Evolutionary conservation across 768 basidiomycete species (phyloP), one percentile per base, ranked within the genome.

Genomic region (Glaciozyma martinii): DNA sequence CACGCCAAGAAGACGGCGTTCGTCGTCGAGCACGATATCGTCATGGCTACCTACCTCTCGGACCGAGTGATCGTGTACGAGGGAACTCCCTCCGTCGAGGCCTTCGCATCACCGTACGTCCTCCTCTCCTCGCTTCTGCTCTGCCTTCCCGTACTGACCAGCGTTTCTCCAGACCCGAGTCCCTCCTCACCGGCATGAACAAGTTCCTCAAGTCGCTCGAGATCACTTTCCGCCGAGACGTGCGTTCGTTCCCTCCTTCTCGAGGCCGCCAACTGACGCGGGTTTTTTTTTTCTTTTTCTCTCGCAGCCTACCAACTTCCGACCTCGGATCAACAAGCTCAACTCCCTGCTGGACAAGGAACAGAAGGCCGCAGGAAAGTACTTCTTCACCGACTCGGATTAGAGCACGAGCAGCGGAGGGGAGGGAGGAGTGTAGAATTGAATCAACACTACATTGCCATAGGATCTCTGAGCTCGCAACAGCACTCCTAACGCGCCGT

Each of bases 11-110:
- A 93, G 80, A 98, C 93, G 1, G 95, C 95, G 0, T 97, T 99
- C 76, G 83, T 99, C 73, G 97, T 99, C 74, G 95, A 99, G 82
- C 95, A 99, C 85, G 94, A 98, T 80, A 97, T 99, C 78, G 95
- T 98, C 80, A 97, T 97, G 94, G 43, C 57, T 27, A 97, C 94
- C 3, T 98, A 99, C 78, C 88, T 99, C 62, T 94, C 95, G 49
- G 95, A 99, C 76, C 88, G 94, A 54, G 91, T 95, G 73, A 91
- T 94, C 65, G 90, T 93, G 18, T 93, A 79, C 67, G 73, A 74
- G 27, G 79, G 79, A 59, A 77, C 84, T 72, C 94, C 95, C 9
- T 93, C 92, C 49, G 77, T 92, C 57, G 60, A 86, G 58, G 93
- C 95, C 23, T 93, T 86, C 47, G 95, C 95, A 25, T 88, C 89